Evolutionary conservation across 805 yeast species (phyloP), one percentile per base, ranked within the genome.

Genomic region (Kodamaea nitidulidarum): DNA sequence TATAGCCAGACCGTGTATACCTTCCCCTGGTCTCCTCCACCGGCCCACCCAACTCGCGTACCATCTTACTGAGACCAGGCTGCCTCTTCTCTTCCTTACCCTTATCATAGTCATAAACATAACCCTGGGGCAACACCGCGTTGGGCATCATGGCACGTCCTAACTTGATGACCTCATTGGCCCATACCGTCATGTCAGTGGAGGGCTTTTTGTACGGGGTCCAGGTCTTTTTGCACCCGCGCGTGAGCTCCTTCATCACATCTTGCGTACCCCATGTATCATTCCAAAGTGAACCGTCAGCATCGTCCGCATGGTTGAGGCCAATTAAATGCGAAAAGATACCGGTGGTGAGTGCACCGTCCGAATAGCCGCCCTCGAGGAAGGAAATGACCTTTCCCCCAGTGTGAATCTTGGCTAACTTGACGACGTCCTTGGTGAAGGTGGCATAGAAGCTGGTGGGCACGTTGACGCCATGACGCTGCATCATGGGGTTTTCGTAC

Each of bases 321-420:
- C 95, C 95, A 27, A 82, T 75, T 39, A 86, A 61, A 55, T 86
- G 95, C 4, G 93, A 76, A 54, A 84, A 83, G 0, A 83, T 79
- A 9, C 95, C 95, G 1, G 93, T 82, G 1, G 81, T 61, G 12
- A 86, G 67, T 0, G 95, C 95, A 3, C 84, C 83, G 51, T 85
- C 88, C 0, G 93, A 81, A 55, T 86, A 86, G 1, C 95, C 95
- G 17, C 95, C 95, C 61, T 86, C 95, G 46, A 86, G 60, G 15
- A 86, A 58, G 1, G 95, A 84, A 0, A 86, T 47, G 0, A 85
- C 64, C 42, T 76, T 76, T 8, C 90, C 84, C 8, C 70, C 60
- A 4, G 81, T 63, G 50, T 75, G 83, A 35, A 74, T 67, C 41
- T 81, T 74, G 4, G 93, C 85, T 33, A 86, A 60, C 39, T 71